Conservation (phyloP, 768 basidiomycete species). For the Boletales sp. region DNA sequence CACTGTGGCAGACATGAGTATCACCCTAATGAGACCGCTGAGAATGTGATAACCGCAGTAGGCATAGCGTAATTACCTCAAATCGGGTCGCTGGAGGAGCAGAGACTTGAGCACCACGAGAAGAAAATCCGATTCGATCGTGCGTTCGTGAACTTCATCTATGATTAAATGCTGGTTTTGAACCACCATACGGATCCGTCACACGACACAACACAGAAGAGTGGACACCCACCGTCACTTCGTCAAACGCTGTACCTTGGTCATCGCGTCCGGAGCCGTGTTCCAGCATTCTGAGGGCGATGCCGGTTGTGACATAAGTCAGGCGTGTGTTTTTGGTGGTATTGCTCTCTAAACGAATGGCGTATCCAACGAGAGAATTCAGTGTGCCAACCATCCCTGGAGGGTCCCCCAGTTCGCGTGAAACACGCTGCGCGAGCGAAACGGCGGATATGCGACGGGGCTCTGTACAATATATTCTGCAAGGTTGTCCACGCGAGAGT, state of each 20-base stretch:
- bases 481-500: conserved; percentile 71
- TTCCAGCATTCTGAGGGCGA: conserved; percentile 97
- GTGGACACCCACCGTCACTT: conserved; percentile 71
- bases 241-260: conserved; percentile 82
- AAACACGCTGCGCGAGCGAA: conserved; percentile 90
- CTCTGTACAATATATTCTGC: conserved; percentile 94
- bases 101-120: conserved; percentile 89
- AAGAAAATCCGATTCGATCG: conserved; percentile 96
- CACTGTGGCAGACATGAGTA: conserved; percentile 96
- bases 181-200: background rate
- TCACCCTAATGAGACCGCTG: conserved; percentile 49
- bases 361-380: conserved; percentile 86
- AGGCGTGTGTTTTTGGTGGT: conserved; percentile 74
- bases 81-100: conserved; percentile 66
- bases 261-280: conserved; percentile 66
- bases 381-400: conserved; percentile 72
- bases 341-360: conserved; percentile 88
- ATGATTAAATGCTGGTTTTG: conserved; percentile 80
- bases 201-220: conserved; percentile 1
- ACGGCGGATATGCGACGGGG: conserved; percentile 95
- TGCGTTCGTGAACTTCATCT: conserved; percentile 97
- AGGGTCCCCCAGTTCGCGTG: conserved; percentile 86
- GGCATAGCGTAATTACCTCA: conserved; percentile 58
- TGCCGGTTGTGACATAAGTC: conserved; percentile 89
- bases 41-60: conserved; percentile 1